A percentile compares a stretch with the other conserved stretches of the same genome.
These are phyloP conservation scores for Chrysoporthe deuterocubensis DNA, from an alignment of 2,329 filamentous ascomycete genomes.

Conservation along the genomic window DNA sequence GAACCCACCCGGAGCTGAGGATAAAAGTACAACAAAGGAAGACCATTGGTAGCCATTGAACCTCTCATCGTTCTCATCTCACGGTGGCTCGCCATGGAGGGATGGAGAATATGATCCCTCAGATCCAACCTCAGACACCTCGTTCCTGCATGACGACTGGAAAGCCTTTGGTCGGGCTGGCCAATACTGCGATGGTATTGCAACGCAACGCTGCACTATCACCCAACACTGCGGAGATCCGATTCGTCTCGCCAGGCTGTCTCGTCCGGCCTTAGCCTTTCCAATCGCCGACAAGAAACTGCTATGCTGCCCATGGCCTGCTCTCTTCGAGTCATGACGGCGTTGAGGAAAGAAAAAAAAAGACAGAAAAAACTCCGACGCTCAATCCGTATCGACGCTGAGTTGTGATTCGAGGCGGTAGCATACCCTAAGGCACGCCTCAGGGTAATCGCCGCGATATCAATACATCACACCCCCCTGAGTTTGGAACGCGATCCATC, in stretches of 20 bases:
- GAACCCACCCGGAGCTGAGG: not conserved
- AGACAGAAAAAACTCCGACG: not conserved
- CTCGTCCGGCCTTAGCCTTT: not conserved
- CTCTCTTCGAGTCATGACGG: not conserved
- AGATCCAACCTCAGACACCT: not conserved
- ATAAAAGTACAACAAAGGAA: not conserved
- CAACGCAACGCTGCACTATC: not conserved
- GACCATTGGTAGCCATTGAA: not conserved
- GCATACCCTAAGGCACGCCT: not conserved
- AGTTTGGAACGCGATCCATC: conserved; percentile 3
- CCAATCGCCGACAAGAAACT: not conserved
- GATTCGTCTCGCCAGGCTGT: conserved; percentile 9
- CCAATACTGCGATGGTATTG: not conserved
- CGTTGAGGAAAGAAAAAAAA: not conserved
- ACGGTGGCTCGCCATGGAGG: not conserved
- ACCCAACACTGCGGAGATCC: conserved; percentile 5
- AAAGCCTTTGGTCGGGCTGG: not conserved
- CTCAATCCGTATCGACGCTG: not conserved
- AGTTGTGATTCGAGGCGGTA: not conserved
- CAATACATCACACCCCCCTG: not conserved
- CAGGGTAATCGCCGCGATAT: not conserved
- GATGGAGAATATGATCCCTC: not conserved
- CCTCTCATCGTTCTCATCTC: not conserved
- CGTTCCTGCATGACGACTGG: not conserved
- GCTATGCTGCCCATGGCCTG: not conserved